Base-by-base conservation (phyloP, 768 basidiomycete genomes). In the Boletus sensibilis region DNA sequence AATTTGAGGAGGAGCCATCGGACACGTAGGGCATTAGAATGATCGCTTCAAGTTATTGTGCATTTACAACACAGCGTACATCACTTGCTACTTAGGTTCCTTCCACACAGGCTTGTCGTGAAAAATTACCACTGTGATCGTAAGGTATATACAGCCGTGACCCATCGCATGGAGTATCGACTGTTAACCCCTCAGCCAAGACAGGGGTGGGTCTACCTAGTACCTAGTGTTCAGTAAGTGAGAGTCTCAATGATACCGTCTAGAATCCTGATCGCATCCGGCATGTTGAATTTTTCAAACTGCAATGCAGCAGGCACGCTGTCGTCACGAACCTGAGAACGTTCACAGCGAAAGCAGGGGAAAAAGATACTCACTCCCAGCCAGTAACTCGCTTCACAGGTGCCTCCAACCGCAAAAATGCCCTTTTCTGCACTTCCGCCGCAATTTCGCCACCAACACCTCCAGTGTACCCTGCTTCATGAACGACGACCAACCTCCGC, bases 271-370 rank as follows among this genome's bases (percentile, higher is more conserved):
- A 98, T 78, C 2, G 88, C 78, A 68, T 97, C 94, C 1, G 94
- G 94, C 64, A 94, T 86, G 73, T 89, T 85, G 72, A 97, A 96
- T 73, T 92, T 94, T 76, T 98, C 94, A 64, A 84, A 97, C 53
- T 88, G 86, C 61, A 97, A 75, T 35, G 84, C 88, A 23, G 85
- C 85, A 3, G 94, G 94, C n/a, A 86, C 83, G 62, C 92, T 94
- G 48, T 41, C 43, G 42, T 51, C 18, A 49, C 10, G 21, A 59
- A 3, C 12, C 5, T 53, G 18, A 59, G 44, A 51, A 59, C 14
- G 23, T 31, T 48, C 44, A 43, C 20, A 23, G 4, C 14, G 47
- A 51, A 52, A 44, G 18, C 16, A 37, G 11, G 29, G 42, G 10
- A 59, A 50, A 53, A 33, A 29, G 43, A 27, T 8, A 87, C 94